A percentile compares a stretch with the other conserved stretches of the same genome.
phyloP scores from a whole-genome alignment of 305 asterid genomes.

The Solanum chacoense region DNA sequence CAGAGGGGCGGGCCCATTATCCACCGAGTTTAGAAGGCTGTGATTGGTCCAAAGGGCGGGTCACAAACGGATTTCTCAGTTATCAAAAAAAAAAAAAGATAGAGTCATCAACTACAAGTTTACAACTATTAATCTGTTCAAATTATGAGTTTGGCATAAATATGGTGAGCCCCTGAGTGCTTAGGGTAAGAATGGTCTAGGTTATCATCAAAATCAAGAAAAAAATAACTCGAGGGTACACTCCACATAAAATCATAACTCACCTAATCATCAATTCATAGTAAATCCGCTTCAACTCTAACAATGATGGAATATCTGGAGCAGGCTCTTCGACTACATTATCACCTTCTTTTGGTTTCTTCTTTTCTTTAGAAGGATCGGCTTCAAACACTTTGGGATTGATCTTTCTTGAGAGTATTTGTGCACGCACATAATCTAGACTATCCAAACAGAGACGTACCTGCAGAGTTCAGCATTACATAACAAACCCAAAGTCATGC shows the following conservation, averaged over 20 bases:
- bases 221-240: neutral
- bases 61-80: too few species aligned
- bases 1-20: too few species aligned
- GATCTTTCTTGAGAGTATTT: conserved; percentile 88
- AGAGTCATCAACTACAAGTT: neutral
- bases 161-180: neutral
- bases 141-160: neutral
- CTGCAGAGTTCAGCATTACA: conserved; percentile 21
- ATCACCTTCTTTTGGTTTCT: conserved; percentile 84
- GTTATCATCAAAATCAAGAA: neutral
- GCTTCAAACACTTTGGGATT: conserved; percentile 93
- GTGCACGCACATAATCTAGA: conserved; percentile 88
- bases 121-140: neutral
- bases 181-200: neutral
- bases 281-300: conserved; percentile 80
- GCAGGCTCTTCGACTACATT: conserved; percentile 77
- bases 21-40: too few species aligned
- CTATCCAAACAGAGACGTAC: conserved; percentile 92
- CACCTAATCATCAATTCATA: conserved; percentile 80
- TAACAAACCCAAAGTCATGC: neutral
- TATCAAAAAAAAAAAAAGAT: too few species aligned
- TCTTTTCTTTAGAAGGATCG: conserved; percentile 74
- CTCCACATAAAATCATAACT: neutral
- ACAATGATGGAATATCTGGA: conserved; percentile 78
- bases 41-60: too few species aligned